Evolutionary conservation across 2,329 filamentous ascomycete genomes (phyloP).

Genomic region (Penicillium sp.): DNA sequence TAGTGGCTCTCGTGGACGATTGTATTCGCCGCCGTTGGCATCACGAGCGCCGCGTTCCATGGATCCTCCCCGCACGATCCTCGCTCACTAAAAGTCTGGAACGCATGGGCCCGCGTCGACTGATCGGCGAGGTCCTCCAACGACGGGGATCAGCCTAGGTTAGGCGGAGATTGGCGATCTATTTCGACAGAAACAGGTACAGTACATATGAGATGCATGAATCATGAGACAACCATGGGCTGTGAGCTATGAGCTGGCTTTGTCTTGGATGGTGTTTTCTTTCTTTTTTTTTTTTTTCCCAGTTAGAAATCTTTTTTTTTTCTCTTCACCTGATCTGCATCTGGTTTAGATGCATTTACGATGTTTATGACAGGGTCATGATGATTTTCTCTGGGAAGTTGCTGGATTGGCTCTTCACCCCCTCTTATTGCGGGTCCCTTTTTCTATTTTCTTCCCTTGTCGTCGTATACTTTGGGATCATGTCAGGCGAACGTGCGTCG

Average conservation of each 20-base stretch:
- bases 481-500: not conserved
- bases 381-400: conserved; percentile 3
- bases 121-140: conserved; percentile 66
- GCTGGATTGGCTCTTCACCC: not conserved
- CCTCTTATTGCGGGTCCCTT: not conserved
- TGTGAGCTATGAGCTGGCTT: conserved; percentile 7
- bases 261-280: not conserved
- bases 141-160: conserved; percentile 44
- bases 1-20: conserved; percentile 86
- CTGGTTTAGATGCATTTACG: conserved; percentile 1
- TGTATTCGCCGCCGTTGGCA: conserved; percentile 81
- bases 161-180: not conserved
- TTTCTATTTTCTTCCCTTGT: conserved; percentile 1
- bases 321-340: not conserved
- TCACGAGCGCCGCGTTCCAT: conserved; percentile 51
- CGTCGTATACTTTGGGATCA: not conserved
- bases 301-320: not conserved
- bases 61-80: conserved; percentile 54
- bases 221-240: conserved; percentile 2
- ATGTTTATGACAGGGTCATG: conserved; percentile 1
- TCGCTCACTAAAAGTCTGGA: conserved; percentile 60
- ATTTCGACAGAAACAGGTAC: not conserved
- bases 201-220: not conserved
- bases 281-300: not conserved
- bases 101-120: conserved; percentile 60